A percentile compares a stretch with the other conserved stretches of the same genome.
Conservation (phyloP, 306 rosid species). For the Citrullus mucosospermus region DNA sequence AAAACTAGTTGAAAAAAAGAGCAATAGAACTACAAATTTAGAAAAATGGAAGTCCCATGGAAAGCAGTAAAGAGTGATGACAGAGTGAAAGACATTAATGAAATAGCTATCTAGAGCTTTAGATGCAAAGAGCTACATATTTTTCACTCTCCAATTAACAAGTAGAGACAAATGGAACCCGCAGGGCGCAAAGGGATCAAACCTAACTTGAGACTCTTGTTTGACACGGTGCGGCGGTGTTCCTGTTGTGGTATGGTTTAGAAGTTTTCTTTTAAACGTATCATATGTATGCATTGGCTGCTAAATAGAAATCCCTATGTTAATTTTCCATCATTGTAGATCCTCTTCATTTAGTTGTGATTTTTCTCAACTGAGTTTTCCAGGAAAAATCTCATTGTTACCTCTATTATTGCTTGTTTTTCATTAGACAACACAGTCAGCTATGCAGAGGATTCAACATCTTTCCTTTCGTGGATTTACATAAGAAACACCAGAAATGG, state of each 20-base stretch:
- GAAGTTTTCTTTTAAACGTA: background rate
- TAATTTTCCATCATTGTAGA: background rate
- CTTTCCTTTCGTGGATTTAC: background rate
- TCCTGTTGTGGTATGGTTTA: background rate
- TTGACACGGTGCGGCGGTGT: background rate
- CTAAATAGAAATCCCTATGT: background rate
- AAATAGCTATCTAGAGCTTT: background rate
- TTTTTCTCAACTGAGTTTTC: background rate
- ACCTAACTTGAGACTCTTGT: background rate
- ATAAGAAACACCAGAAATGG: background rate
- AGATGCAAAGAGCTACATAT: background rate
- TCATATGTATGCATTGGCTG: background rate
- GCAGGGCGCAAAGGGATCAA: background rate
- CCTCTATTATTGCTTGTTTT: background rate
- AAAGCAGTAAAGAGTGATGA: background rate
- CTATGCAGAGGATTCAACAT: background rate
- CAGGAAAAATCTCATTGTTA: background rate
- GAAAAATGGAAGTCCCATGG: background rate
- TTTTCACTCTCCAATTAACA: background rate
- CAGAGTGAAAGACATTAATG: background rate
- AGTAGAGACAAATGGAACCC: background rate
- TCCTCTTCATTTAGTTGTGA: background rate
- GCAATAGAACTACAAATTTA: background rate
- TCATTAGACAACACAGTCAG: background rate
- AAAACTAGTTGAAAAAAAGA: background rate